Conservation (phyloP, 83 land plant species). For the Picea engelmannii region DNA sequence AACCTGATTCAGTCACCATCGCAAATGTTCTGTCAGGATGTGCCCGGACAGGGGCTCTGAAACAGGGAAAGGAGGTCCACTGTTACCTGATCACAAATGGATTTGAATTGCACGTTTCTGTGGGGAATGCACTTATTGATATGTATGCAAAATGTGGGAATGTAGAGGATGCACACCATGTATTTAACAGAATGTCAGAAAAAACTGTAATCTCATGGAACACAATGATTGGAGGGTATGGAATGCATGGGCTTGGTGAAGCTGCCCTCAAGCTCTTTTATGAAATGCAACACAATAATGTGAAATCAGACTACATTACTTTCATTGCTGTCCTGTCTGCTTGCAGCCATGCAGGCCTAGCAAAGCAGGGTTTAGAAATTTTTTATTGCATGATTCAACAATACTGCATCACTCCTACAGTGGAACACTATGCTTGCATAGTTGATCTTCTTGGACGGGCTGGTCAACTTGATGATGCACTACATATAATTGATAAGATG, state of each 20-base stretch:
- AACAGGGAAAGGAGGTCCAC: not conserved
- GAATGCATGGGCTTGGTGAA: constrained; percentile 46
- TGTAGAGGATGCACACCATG: constrained; percentile 37
- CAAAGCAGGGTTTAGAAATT: constrained; percentile 43
- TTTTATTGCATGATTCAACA: constrained; percentile 43
- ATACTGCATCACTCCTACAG: constrained; percentile 46
- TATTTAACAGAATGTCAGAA: constrained; percentile 33
- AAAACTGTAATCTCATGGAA: constrained; percentile 54
- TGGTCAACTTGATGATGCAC: constrained; percentile 57
- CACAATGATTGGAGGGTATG: constrained; percentile 45
- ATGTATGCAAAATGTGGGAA: constrained; percentile 64
- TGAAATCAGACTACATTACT: constrained; percentile 60
- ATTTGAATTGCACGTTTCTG: not conserved
- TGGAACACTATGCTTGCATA: constrained; percentile 72
- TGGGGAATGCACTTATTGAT: constrained; percentile 49
- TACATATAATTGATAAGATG: constrained; percentile 37
- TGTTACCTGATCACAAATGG: constrained; percentile 7
- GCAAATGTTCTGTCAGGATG: constrained; percentile 5
- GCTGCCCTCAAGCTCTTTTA: constrained; percentile 29
- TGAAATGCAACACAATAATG: constrained; percentile 36
- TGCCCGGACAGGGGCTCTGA: not conserved
- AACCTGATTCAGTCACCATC: constrained; percentile 4
- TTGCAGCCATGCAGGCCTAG: constrained; percentile 55
- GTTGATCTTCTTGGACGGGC: constrained; percentile 56
- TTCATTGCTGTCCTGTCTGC: constrained; percentile 61